phyloP scores from a whole-genome alignment of 1,284 basidiomycete genomes.

The Boletus mariae region DNA sequence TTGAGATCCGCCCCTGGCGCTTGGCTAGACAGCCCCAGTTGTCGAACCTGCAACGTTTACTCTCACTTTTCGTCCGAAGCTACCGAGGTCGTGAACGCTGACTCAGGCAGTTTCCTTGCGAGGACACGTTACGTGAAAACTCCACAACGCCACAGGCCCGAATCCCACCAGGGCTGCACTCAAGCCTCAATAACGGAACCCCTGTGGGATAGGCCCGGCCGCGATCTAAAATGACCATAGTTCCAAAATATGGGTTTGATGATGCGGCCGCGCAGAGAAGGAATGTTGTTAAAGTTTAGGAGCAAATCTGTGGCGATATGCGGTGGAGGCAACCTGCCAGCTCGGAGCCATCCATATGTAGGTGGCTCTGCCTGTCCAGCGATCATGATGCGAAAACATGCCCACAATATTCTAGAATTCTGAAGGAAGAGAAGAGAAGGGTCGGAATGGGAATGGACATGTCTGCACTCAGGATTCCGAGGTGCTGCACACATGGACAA shows the following conservation, averaged over 20 bases:
- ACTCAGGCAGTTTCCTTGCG: constrained; percentile 11
- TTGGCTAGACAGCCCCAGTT: neutral
- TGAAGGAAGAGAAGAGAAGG: neutral
- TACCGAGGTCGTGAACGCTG: constrained; percentile 3
- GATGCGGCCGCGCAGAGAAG: neutral
- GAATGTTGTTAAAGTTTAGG: constrained; percentile 8
- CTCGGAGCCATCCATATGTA: constrained; percentile 15
- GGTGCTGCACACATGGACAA: neutral
- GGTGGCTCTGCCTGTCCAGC: constrained; percentile 15
- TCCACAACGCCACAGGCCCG: constrained; percentile 24
- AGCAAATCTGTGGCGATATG: neutral
- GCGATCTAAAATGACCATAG: neutral
- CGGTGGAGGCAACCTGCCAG: constrained; percentile 6
- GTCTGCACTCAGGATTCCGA: constrained; percentile 5
- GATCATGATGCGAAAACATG: neutral
- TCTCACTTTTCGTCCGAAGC: neutral
- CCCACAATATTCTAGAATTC: constrained; percentile 9
- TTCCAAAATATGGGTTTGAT: neutral
- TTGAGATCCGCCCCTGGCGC: constrained; percentile 1
- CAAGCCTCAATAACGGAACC: neutral
- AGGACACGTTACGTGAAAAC: constrained; percentile 2
- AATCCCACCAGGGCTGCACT: neutral
- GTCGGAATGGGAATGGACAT: constrained; percentile 4
- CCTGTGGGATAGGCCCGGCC: neutral
- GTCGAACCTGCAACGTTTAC: neutral